Evolutionary conservation across 495 filamentous ascomycete genomes (phyloP).

Genomic region (Annulohypoxylon bovei): DNA sequence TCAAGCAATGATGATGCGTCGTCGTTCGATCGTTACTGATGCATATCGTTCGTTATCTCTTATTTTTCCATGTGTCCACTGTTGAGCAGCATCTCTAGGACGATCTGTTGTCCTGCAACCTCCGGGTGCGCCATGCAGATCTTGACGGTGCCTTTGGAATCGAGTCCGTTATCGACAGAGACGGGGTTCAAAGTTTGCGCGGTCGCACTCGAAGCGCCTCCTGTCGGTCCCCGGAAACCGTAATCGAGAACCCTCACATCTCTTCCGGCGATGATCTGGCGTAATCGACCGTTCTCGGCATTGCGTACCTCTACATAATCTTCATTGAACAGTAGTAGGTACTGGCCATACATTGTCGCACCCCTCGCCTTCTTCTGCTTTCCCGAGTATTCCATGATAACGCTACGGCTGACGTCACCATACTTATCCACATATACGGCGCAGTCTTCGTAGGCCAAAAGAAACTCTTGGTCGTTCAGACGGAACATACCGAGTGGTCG

Average conservation of each 20-base stretch:
- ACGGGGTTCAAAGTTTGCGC: constrained; percentile 28
- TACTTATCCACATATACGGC: constrained; percentile 98
- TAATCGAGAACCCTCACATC: constrained; percentile 91
- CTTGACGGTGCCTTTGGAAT: constrained; percentile 77
- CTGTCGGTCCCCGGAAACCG: constrained; percentile 69
- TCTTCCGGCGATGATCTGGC: constrained; percentile 92
- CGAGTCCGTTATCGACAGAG: constrained; percentile 40
- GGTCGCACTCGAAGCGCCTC: constrained; percentile 46
- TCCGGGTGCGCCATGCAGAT: constrained; percentile 95
- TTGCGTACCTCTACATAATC: constrained; percentile 97
- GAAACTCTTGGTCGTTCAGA: constrained; percentile 89
- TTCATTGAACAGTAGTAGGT: constrained; percentile 83
- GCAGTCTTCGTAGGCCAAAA: constrained; percentile 93
- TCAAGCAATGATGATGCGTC: not conserved
- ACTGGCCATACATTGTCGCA: constrained; percentile 81
- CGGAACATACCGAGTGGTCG: constrained; percentile 96
- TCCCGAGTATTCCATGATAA: constrained; percentile 98
- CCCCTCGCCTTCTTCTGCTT: constrained; percentile 79
- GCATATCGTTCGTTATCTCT: constrained; percentile 19
- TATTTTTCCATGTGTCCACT: constrained; percentile 86
- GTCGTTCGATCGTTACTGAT: constrained; percentile 4
- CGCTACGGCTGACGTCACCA: constrained; percentile 88
- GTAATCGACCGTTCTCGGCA: constrained; percentile 90
- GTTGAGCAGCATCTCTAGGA: constrained; percentile 92
- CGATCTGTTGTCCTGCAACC: constrained; percentile 79